Evolutionary conservation across 2,329 filamentous ascomycete genomes (phyloP).

Genomic region (Aspergillus oerlinghausenensis): DNA sequence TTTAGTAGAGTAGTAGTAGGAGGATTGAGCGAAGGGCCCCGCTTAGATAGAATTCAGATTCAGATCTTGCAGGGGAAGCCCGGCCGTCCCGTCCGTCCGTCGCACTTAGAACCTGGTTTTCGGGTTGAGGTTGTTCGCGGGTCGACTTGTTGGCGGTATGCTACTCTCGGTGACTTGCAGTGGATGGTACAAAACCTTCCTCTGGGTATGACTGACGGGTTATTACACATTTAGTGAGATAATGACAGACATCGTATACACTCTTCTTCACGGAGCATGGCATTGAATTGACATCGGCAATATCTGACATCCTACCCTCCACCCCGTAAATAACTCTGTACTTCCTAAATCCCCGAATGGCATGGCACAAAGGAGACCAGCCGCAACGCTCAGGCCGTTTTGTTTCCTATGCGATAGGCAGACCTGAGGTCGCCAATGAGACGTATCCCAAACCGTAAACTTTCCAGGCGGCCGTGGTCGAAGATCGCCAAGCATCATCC

Average conservation of each 20-base stretch:
- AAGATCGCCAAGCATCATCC: constrained; percentile 1
- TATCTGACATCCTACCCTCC: neutral
- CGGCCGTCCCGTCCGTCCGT: neutral
- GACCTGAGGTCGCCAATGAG: neutral
- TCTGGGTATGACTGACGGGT: too few species aligned
- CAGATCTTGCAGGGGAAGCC: neutral
- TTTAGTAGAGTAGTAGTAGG: neutral
- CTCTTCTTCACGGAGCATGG: neutral
- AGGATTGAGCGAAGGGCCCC: too few species aligned
- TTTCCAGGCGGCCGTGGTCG: constrained; percentile 5
- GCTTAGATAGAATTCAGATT: neutral
- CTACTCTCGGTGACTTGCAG: neutral
- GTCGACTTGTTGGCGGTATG: neutral
- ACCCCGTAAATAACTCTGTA: neutral
- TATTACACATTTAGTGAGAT: neutral
- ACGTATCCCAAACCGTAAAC: constrained; percentile 1
- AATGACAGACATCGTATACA: neutral
- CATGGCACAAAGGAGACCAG: neutral
- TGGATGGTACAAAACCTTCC: neutral
- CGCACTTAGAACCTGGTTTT: neutral
- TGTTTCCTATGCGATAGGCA: neutral
- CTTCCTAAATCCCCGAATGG: neutral
- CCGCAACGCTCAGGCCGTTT: neutral
- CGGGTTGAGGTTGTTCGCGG: neutral
- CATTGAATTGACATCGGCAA: neutral